Evolutionary conservation across 768 basidiomycete genomes (phyloP), one percentile per base, ranked within the genome.

Genomic region (Hygrocybe coccinea): DNA sequence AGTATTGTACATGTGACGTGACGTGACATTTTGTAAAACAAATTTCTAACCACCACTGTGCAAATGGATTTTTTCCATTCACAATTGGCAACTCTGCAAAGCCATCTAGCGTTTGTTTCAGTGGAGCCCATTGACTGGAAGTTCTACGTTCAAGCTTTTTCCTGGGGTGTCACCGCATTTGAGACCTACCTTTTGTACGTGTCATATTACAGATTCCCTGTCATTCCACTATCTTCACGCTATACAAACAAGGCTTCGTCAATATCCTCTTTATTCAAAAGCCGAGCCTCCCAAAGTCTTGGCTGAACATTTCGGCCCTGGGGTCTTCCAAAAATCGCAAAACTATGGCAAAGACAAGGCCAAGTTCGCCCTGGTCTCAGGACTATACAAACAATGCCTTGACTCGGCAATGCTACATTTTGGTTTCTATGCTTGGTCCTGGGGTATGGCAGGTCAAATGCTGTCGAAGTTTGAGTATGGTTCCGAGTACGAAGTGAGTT

Each of bases 281-380:
- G 79, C 76, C 0, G 75, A 78, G 36, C 93, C 89, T 0, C 91
- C 92, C 1, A 65, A 79, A 2, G 83, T 81, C 2, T 80, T 97
- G 2, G 83, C 81, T 3, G 69, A 70, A 1, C 86, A 92, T 66
- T 85, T 95, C 62, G 77, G 79, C 14, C 66, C 72, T 9, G 81
- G 86, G 2, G 84, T 83, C 12, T 95, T 95, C 69, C 76, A 83
- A 58, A 97, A 97, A 64, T 94, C 92, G 0, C 95, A 99, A 68
- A 73, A 78, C 39, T 99, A 99, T 72, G 92, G 93, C 17, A 83
- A 80, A 50, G 90, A 93, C 79, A 97, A 97, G 72, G 89, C 93
- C 10, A 80, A 81, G 64, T 95, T 89, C 69, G 82, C 86, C 2
- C 70, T 95, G 38, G 65, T 90, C 62, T 84, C 87, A 0, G 83